Evolutionary conservation across 768 basidiomycete species (phyloP).

Genomic region (Suillus lakei): DNA sequence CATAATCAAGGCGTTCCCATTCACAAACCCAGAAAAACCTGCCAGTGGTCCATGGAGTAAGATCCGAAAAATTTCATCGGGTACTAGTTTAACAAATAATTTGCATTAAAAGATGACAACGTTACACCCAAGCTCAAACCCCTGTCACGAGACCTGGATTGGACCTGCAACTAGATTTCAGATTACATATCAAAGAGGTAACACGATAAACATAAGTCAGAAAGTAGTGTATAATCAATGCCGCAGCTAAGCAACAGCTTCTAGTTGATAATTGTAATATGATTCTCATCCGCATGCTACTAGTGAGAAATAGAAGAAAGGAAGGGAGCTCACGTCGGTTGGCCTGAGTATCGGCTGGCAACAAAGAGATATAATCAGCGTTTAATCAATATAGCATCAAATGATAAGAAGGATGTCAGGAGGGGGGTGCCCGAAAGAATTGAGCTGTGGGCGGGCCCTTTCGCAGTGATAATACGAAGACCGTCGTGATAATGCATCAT

Average conservation of each 20-base stretch:
- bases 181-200: neutral
- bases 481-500: conserved; percentile 91
- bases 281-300: conserved; percentile 26
- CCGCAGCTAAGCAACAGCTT: conserved; percentile 86
- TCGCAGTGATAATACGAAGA: conserved; percentile 86
- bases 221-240: conserved; percentile 53
- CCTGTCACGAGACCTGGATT: neutral
- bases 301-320: conserved; percentile 2
- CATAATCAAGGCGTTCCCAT: neutral
- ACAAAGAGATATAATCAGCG: conserved; percentile 14
- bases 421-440: conserved; percentile 75
- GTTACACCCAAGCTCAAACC: neutral
- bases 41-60: neutral
- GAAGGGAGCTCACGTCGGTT: neutral
- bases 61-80: neutral
- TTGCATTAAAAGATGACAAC: neutral
- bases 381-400: conserved; percentile 3
- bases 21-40: no score
- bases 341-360: neutral
- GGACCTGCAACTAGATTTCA: neutral
- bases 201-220: conserved; percentile 35
- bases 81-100: neutral
- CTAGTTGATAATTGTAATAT: conserved; percentile 72
- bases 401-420: conserved; percentile 55
- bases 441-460: conserved; percentile 96